Evolutionary conservation across 768 basidiomycete species (phyloP).

Genomic region (Hemileccinum rubropunctum): DNA sequence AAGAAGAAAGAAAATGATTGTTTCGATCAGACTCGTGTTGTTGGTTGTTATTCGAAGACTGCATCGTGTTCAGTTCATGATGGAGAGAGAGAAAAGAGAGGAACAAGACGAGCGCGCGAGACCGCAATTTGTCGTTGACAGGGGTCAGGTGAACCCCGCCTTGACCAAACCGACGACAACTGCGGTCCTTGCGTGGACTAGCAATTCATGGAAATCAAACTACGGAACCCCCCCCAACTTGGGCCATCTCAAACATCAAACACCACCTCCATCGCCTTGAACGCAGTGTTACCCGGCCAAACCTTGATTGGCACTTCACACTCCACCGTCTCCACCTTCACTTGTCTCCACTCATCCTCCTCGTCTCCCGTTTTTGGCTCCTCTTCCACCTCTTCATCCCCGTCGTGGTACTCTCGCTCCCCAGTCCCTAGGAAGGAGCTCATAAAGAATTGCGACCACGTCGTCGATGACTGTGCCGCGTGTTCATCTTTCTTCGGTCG

Average conservation of each 20-base stretch:
- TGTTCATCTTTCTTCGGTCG: slow-evolving; percentile 24
- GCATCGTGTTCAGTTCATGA: too few species aligned
- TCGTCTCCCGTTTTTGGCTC: slow-evolving; percentile 25
- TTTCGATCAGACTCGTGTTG: slow-evolving; percentile 46
- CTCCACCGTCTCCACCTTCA: slow-evolving; percentile 84
- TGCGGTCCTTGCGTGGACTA: too few species aligned
- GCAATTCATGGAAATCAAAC: slow-evolving; percentile 2
- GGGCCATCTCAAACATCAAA: slow-evolving; percentile 64
- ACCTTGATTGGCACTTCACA: slow-evolving; percentile 89
- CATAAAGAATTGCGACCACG: slow-evolving; percentile 43
- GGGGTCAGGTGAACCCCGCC: too few species aligned
- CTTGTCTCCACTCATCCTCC: slow-evolving; percentile 58
- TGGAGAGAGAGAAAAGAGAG: too few species aligned
- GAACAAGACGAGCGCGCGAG: too few species aligned
- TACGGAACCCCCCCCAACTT: too few species aligned
- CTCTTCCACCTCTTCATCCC: slow-evolving; percentile 38
- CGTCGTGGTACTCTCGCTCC: slow-evolving; percentile 59
- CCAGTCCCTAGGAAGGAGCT: slow-evolving; percentile 37
- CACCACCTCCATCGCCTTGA: slow-evolving; percentile 73
- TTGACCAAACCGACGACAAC: too few species aligned
- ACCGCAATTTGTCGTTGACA: too few species aligned
- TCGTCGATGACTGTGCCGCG: slow-evolving; percentile 3
- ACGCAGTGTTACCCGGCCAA: slow-evolving; percentile 88
- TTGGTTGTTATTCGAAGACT: slow-evolving; percentile 29
- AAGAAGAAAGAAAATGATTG: too few species aligned